phyloP scores from a whole-genome alignment of 495 filamentous ascomycete species.

The Neurospora sp. region DNA sequence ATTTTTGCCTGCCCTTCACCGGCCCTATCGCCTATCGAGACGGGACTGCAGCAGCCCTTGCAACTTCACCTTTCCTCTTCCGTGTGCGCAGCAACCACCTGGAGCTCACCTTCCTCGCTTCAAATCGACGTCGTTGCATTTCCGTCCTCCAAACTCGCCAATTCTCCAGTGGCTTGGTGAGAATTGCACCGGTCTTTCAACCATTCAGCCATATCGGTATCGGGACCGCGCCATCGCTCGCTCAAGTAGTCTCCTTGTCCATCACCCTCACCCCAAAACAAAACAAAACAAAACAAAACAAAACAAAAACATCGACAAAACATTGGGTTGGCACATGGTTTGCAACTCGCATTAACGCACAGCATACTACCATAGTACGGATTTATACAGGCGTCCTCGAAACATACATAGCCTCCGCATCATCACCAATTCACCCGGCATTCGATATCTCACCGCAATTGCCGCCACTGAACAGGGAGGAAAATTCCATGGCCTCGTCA shows the following conservation, averaged over 20 bases:
- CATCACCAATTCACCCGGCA: not conserved
- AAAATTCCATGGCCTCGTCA: not conserved
- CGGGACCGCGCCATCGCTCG: not conserved
- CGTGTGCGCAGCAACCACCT: not conserved
- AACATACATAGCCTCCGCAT: not conserved
- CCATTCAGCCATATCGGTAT: not conserved
- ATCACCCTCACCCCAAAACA: not conserved
- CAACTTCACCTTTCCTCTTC: not conserved
- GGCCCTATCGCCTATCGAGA: not conserved
- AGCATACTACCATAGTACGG: not conserved
- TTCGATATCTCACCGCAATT: constrained; percentile 5
- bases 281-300: not conserved
- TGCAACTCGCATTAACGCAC: not conserved
- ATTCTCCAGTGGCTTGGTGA: not conserved
- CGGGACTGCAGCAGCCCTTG: not conserved
- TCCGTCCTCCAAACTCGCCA: not conserved
- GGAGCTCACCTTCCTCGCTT: not conserved
- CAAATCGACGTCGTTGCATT: not conserved
- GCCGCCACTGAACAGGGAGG: not conserved
- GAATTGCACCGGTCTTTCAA: not conserved
- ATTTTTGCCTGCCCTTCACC: not conserved
- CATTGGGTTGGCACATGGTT: not conserved
- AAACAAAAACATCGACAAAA: not conserved
- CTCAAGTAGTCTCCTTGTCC: not conserved
- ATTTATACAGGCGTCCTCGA: not conserved